Evolutionary conservation across 1,139 yeast species (phyloP), one percentile per base, ranked within the genome.

Genomic region (Sugiyamaella sp.): DNA sequence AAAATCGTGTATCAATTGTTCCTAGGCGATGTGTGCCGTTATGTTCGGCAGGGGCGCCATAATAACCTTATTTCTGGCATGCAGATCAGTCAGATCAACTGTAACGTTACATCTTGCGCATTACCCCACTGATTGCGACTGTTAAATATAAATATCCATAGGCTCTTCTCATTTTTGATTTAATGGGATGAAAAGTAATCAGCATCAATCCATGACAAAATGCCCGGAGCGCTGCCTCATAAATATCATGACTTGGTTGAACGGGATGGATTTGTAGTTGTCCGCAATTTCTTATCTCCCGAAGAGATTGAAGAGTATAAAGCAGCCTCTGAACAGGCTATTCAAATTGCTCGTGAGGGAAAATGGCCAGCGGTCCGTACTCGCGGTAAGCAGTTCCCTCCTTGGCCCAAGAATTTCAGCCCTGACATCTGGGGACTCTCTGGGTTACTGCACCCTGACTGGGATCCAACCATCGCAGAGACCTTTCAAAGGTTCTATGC

Each of bases 381-480:
- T 3, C 67, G 79, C 49, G 82, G 82, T 4, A 38, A 19, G 59
- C 84, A 80, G 63, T 80, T 80, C 61, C 84, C 84, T 3, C 84
- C 84, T 20, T 80, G 84, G 84, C 83, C 83, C 12, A 70, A 71
- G 58, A 77, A 78, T 59, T 78, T 76, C 60, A 74, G 76, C 55
- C 82, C 83, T 2, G 83, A 80, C 57, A 80, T 80, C 56, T 80
- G 84, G 84, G 84, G 84, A 1, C 70, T 80, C 14, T 68, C 78
- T 10, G 81, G 81, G 1, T 69, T 80, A 51, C 69, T 80, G 63
- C 78, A 80, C 59, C 84, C 84, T 0, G 79, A 75, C 50, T 68
- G 79, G 58, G 73, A 73, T 1, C 76, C 73, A 2, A 64, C 53
- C 29, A 46, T 59, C 12, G 53, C 56, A 10, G 45, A 39, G 20